Base-by-base conservation (phyloP, 192 early-diverging fungal genomes). In the Entophlyctis helioformis region DNA sequence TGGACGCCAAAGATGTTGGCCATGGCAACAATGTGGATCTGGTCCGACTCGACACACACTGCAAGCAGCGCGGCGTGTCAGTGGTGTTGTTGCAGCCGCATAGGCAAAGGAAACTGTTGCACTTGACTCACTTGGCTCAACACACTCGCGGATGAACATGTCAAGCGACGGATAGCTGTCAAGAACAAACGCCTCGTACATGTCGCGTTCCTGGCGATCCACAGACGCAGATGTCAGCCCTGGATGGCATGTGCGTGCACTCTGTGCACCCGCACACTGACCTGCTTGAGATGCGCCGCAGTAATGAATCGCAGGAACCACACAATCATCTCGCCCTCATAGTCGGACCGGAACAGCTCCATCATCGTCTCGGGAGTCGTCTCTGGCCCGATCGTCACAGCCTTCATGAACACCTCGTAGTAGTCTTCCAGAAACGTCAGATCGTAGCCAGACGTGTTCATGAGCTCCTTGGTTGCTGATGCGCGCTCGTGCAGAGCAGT, bases 21-120 rank as follows among this genome's bases (percentile, higher is more conserved):
- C 35, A 89, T 56, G 1, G 80, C 85, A 36, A 83, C 84, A 13
- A 89, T 71, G 41, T 87, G 85, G 36, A 84, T 72, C 46, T 87
- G 79, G 51, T 87, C 87, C 2, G 80, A 71, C 57, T 89, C 87
- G 24, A 76, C 50, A 37, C 50, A 54, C 68, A 69, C 64, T 67
- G 10, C n/a, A 16, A 32, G 12, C 33, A 34, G 42, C 13, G 36
- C 34, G 40, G 7, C 10, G 24, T 0, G 12, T 20, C 15, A 40
- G 18, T 9, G 44, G 24, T 15, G n/a, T n/a, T 34, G 33, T 11
- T 34, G 15, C 9, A 41, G n/a, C 13, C 31, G 19, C 9, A 48
- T 42, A 5, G 10, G 16, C 5, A 50, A 49, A 22, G 4, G 19
- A 31, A 51, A 50, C 3, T 16, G 4, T 5, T 21, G 5, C 31